These are phyloP conservation scores for Brasenia schreberi DNA, from an alignment of 164 flowering plant genomes.

Conservation along the genomic window DNA sequence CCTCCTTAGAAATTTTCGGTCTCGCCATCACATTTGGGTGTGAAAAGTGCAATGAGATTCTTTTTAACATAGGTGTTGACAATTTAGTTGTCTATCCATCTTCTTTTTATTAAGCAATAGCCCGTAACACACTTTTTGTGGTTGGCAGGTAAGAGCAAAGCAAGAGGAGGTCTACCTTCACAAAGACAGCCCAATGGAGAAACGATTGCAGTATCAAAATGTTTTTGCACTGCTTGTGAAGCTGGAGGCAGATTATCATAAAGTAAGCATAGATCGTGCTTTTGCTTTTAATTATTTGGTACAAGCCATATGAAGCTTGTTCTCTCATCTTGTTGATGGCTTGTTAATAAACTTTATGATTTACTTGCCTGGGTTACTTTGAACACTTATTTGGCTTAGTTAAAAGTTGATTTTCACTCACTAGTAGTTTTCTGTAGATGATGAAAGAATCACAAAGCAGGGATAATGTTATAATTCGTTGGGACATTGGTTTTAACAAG, in stretches of 20 bases:
- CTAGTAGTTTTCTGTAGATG: conserved; percentile 37
- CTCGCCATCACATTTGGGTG: too few species aligned
- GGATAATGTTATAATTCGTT: conserved; percentile 84
- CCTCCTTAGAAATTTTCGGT: too few species aligned
- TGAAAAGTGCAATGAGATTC: too few species aligned
- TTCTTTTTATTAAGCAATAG: too few species aligned
- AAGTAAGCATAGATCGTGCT: conserved; percentile 28
- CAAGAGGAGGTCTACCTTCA: conserved; percentile 99
- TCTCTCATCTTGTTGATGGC: not conserved
- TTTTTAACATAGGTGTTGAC: too few species aligned
- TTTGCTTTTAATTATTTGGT: not conserved
- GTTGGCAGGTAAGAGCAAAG: conserved; percentile 85
- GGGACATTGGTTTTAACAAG: conserved; percentile 99
- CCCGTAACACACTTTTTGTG: not conserved
- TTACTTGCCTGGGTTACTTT: not conserved
- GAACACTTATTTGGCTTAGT: not conserved
- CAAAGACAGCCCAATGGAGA: conserved; percentile 99
- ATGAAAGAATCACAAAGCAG: conserved; percentile 99
- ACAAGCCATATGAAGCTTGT: not conserved
- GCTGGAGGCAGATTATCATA: conserved; percentile 99
- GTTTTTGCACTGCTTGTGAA: conserved; percentile 98
- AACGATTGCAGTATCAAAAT: conserved; percentile 97
- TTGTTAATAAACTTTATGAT: not conserved
- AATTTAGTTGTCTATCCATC: too few species aligned
- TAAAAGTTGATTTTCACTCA: not conserved